Percentiles rank a stretch among this genome's conserved stretches.
phyloP scores from a whole-genome alignment of 1,139 yeast species.

The Yamadazyma diospyri region DNA sequence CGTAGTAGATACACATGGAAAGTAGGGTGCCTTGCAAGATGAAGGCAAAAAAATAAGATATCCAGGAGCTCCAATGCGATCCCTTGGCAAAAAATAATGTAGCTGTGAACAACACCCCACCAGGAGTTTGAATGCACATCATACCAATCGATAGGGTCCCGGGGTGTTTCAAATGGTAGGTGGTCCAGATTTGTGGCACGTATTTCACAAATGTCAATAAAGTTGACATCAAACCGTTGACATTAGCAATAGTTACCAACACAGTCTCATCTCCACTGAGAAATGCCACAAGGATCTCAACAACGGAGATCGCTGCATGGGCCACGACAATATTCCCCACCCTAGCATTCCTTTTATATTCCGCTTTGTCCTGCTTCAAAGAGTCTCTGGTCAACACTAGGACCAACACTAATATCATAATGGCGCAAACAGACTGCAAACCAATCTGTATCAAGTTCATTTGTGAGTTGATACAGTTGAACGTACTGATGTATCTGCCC shows the following conservation, averaged over 20 bases:
- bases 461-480: constrained; percentile 69
- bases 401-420: constrained; percentile 55
- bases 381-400: constrained; percentile 45
- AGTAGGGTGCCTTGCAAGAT: constrained; percentile 51
- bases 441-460: constrained; percentile 69
- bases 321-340: constrained; percentile 39
- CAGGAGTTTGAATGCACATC: constrained; percentile 90
- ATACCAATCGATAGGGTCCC: constrained; percentile 78
- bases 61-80: constrained; percentile 85
- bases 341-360: constrained; percentile 37
- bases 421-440: constrained; percentile 63
- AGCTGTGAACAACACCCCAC: constrained; percentile 76
- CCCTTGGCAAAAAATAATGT: constrained; percentile 70
- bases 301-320: constrained; percentile 34
- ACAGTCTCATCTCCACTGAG: constrained; percentile 18
- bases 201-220: constrained; percentile 66
- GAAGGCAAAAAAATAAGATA: constrained; percentile 76
- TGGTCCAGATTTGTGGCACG: constrained; percentile 75
- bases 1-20: constrained; percentile 36
- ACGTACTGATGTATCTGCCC: constrained; percentile 34
- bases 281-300: constrained; percentile 32
- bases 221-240: constrained; percentile 63
- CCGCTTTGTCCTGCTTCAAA: constrained; percentile 43
- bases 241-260: constrained; percentile 46
- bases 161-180: constrained; percentile 66